These are phyloP conservation scores for Fusarium virguliforme DNA, from an alignment of 2,329 filamentous ascomycete species.

Conservation along the genomic window DNA sequence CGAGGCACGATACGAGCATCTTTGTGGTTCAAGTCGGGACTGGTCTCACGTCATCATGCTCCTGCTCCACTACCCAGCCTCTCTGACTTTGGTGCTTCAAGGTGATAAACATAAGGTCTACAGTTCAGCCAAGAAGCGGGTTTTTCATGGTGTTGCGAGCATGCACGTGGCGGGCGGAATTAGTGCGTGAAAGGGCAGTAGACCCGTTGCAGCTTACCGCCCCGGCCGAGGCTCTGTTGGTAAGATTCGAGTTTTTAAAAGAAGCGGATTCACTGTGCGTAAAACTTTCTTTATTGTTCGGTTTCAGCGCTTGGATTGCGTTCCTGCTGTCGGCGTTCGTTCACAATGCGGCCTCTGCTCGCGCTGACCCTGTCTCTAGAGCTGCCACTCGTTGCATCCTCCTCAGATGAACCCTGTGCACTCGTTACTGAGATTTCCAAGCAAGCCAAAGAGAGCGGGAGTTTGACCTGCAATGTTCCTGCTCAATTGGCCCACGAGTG, in stretches of 20 bases:
- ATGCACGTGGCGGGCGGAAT: background rate
- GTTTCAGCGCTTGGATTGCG: background rate
- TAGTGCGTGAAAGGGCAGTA: background rate
- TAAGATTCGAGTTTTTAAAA: background rate
- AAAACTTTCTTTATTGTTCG: conserved; percentile 1
- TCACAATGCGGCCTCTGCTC: conserved; percentile 1
- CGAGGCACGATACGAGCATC: conserved; percentile 2
- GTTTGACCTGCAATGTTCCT: background rate
- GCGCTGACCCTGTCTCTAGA: background rate
- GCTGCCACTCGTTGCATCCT: conserved; percentile 3
- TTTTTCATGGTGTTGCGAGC: background rate
- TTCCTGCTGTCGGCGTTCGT: background rate
- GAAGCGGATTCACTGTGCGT: conserved; percentile 8
- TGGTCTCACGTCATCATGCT: conserved; percentile 2
- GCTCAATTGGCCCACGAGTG: conserved; percentile 12
- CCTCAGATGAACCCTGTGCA: background rate
- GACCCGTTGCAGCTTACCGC: background rate
- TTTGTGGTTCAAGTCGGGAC: background rate
- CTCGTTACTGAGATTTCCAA: conserved; percentile 3
- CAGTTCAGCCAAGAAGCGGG: background rate
- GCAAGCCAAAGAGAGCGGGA: background rate
- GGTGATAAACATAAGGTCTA: background rate
- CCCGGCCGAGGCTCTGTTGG: background rate
- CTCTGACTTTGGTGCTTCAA: background rate
- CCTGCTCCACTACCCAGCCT: conserved; percentile 4